Base-by-base conservation (phyloP, 768 basidiomycete genomes). In the Leccinellum luteum region DNA sequence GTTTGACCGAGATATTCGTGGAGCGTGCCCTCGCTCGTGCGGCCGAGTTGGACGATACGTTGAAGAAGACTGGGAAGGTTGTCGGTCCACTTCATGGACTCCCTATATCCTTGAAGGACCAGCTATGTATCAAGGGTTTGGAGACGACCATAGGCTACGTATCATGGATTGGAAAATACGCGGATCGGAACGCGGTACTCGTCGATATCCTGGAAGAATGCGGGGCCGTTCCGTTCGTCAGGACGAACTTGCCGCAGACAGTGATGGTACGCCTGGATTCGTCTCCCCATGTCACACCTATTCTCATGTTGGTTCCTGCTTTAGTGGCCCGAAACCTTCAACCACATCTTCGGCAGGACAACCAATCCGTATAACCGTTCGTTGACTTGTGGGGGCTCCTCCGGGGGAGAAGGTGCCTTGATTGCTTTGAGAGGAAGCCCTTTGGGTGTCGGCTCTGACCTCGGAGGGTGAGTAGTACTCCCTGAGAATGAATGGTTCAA, bases 391-490 rank as follows among this genome's bases (percentile, higher is more conserved):
- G 92, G 92, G 12, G 93, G 93, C 2, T 93, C 90, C 0, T 90
- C 87, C 3, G 93, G 93, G 6, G 93, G 92, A 32, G 93, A 94
- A 74, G 89, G 88, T 43, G 89, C 92, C 1, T 78, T 94, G 7
- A 64, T 93, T 44, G 85, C 63, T 27, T 48, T 72, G 58, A 76
- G 67, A 54, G 81, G 82, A 32, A 75, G 74, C 32, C 73, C 76
- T 2, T 44, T 82, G 59, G 89, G 91, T 28, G 81, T 92, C 12
- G 92, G 91, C 44, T 87, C 91, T 25, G 92, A 93, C 67, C 82
- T 92, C 57, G 88, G 87, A 64, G 89, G 90, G 89, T 88, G 66
- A 12, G 73, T 68, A 12, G 73, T 68, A 15, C 23, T 47, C 55
- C n/a, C 31, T 6, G 8, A 21, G 12, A 45, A 6, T 32, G 13